Conservation (phyloP, 1,284 basidiomycete genomes). For the Sporisorium iseilematis-ciliati region DNA sequence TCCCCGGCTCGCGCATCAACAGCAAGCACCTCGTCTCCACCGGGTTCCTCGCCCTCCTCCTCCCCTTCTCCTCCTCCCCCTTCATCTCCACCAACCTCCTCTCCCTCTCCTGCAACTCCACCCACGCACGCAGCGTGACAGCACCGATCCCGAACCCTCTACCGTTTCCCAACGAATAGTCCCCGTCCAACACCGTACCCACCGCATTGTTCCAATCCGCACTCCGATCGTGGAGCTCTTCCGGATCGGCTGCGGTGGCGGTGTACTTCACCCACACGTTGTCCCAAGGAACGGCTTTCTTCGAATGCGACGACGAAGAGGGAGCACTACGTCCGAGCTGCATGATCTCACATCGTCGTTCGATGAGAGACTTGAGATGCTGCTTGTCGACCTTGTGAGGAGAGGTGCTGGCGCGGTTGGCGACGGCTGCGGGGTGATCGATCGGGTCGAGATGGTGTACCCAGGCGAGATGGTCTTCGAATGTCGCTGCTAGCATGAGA, state of each 20-base stretch:
- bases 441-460: conserved; percentile 37
- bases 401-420: conserved; percentile 20
- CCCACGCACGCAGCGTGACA: conserved; percentile 33
- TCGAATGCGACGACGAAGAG: background rate
- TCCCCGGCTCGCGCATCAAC: conserved; percentile 41
- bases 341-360: conserved; percentile 42
- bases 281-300: background rate
- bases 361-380: conserved; percentile 38
- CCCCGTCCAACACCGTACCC: conserved; percentile 56
- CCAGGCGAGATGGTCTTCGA: conserved; percentile 41
- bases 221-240: conserved; percentile 28
- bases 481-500: conserved; percentile 30
- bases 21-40: conserved; percentile 34
- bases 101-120: conserved; percentile 31
- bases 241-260: conserved; percentile 21
- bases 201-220: conserved; percentile 45
- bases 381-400: conserved; percentile 31
- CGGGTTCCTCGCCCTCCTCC: conserved; percentile 33
- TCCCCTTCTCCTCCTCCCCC: conserved; percentile 9
- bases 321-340: conserved; percentile 44
- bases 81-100: conserved; percentile 11
- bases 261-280: conserved; percentile 28
- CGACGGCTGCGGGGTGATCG: conserved; percentile 35
- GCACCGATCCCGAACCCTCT: conserved; percentile 44
- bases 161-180: conserved; percentile 57